Evolutionary conservation across 495 filamentous ascomycete species (phyloP).

Genomic region (Sporormia fimetaria): DNA sequence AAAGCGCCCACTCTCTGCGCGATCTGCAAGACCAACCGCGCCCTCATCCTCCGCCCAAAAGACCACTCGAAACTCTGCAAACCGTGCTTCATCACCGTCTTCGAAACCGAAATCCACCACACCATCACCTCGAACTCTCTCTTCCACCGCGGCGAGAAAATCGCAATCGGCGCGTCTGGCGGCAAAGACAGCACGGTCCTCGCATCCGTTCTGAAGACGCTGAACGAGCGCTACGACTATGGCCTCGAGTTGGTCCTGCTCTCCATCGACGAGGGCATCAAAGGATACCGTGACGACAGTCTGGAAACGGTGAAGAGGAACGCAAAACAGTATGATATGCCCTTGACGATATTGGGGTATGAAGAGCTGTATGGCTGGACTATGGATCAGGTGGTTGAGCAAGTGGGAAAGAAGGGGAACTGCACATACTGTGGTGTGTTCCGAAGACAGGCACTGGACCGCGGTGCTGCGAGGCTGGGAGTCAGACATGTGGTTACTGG

Average conservation of each 20-base stretch:
- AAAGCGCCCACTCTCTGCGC: constrained; percentile 57
- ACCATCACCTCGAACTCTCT: constrained; percentile 70
- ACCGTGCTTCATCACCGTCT: constrained; percentile 69
- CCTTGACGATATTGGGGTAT: constrained; percentile 82
- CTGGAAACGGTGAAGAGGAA: constrained; percentile 95
- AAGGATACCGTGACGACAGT: constrained; percentile 89
- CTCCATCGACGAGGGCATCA: constrained; percentile 94
- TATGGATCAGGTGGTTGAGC: constrained; percentile 94
- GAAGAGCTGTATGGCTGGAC: constrained; percentile 96
- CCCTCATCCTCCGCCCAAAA: constrained; percentile 85
- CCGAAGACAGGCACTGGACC: constrained; percentile 83
- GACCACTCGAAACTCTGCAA: constrained; percentile 88
- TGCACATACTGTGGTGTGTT: constrained; percentile 99
- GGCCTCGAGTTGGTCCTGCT: constrained; percentile 76
- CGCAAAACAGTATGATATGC: constrained; percentile 78
- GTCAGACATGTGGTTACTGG: constrained; percentile 95
- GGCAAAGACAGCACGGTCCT: constrained; percentile 97
- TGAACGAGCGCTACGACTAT: constrained; percentile 83
- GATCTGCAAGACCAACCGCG: constrained; percentile 62
- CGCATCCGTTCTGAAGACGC: constrained; percentile 83
- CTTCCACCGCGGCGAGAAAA: constrained; percentile 72
- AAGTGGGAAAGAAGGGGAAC: constrained; percentile 96
- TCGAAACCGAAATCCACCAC: constrained; percentile 87
- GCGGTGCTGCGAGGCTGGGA: constrained; percentile 74
- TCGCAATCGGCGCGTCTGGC: constrained; percentile 92